Conservation (phyloP, 2,329 filamentous ascomycete species). For the Aspergillus piperis region DNA sequence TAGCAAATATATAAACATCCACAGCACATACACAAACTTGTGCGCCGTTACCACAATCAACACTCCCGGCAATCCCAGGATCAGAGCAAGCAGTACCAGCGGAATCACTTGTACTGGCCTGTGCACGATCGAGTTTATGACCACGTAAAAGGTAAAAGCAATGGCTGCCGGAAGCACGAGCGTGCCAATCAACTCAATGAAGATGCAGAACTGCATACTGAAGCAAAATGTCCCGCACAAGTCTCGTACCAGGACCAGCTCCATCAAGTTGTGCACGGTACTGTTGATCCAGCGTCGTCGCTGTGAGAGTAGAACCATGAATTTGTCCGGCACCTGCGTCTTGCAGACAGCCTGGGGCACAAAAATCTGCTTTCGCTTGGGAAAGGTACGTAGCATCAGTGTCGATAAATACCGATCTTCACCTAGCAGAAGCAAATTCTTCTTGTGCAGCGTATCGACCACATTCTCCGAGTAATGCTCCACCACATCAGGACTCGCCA, state of each 20-base stretch:
- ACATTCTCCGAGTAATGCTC: constrained; percentile 99
- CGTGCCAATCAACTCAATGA: constrained; percentile 91
- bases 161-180: constrained; percentile 94
- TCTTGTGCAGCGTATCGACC: constrained; percentile 96
- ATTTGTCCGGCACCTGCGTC: constrained; percentile 90
- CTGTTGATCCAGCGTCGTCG: constrained; percentile 99
- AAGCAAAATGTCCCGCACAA: constrained; percentile 99
- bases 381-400: constrained; percentile 97
- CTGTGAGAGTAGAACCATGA: constrained; percentile 89
- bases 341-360: constrained; percentile 99
- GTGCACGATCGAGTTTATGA: constrained; percentile 80
- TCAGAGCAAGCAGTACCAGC: constrained; percentile 81
- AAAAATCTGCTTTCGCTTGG: constrained; percentile 98
- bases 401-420: constrained; percentile 96
- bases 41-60: constrained; percentile 93
- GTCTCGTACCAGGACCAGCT: constrained; percentile 90
- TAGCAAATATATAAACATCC: constrained; percentile 95
- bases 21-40: constrained; percentile 84
- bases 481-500: constrained; percentile 96
- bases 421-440: constrained; percentile 87
- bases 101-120: constrained; percentile 83
- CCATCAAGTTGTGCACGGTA: constrained; percentile 98
- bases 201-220: constrained; percentile 99
- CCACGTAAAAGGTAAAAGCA: constrained; percentile 93
- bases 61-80: constrained; percentile 88